Conservation (phyloP, 2,329 filamentous ascomycete genomes). For the Botrytis sinoallii region DNA sequence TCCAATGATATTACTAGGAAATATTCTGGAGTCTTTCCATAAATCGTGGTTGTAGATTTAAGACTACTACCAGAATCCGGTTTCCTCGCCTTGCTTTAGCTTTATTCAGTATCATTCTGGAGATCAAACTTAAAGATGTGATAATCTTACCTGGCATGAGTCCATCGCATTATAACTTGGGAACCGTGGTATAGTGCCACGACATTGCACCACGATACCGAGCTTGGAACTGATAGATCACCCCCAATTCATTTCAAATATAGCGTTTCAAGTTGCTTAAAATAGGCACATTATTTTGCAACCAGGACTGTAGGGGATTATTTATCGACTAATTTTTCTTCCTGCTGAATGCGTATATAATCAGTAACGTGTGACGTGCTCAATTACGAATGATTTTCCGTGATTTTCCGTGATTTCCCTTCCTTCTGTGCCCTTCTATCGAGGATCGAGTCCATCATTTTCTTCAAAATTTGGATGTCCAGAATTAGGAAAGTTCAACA, state of each 20-base stretch:
- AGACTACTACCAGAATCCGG: neutral
- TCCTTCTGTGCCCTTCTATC: neutral
- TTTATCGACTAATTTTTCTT: neutral
- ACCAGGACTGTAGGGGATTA: neutral
- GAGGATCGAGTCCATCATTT: neutral
- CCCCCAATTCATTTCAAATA: neutral
- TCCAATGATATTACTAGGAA: neutral
- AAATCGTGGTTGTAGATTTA: neutral
- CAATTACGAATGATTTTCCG: neutral
- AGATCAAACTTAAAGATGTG: neutral
- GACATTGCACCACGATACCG: too few species aligned
- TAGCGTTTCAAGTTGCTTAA: neutral
- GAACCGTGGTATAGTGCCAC: neutral
- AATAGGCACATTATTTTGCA: neutral
- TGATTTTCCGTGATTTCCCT: neutral
- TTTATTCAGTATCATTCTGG: neutral
- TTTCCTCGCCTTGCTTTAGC: neutral
- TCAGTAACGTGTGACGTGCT: neutral
- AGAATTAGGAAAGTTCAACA: neutral
- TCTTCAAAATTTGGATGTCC: neutral
- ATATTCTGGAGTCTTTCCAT: too few species aligned
- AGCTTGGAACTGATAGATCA: neutral
- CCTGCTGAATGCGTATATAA: neutral
- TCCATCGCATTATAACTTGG: too few species aligned
- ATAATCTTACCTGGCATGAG: neutral